Percentiles rank a stretch among this genome's conserved stretches.
Conservation (phyloP, 2,329 filamentous ascomycete genomes). For the Hymenoscyphus albidus region DNA sequence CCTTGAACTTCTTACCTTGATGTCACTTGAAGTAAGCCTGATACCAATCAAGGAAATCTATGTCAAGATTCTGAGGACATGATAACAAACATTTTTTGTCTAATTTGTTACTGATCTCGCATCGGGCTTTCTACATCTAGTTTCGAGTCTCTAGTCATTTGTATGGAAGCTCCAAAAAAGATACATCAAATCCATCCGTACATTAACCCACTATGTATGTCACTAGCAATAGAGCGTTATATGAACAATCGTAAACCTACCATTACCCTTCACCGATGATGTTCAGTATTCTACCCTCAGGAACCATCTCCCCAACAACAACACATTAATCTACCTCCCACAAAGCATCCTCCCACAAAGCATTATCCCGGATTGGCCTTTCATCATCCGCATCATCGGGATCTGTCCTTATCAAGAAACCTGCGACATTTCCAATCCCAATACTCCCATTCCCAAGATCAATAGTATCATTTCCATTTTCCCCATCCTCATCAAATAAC, state of each 20-base stretch:
- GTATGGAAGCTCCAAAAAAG: too few species aligned
- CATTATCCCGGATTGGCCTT: neutral
- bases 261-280: neutral
- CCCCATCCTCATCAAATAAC: neutral
- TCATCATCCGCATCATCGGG: neutral
- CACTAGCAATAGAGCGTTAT: neutral
- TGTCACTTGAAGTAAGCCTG: too few species aligned
- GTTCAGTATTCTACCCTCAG: neutral
- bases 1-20: too few species aligned
- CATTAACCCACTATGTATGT: neutral
- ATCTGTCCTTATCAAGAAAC: neutral
- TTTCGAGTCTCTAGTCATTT: neutral
- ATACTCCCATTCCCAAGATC: neutral
- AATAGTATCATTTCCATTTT: neutral
- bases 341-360: neutral
- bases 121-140: too few species aligned
- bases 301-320: neutral
- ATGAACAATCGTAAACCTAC: neutral
- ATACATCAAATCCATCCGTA: neutral
- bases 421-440: neutral
- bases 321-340: neutral
- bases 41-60: too few species aligned
- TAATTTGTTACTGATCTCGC: too few species aligned
- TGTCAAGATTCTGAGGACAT: too few species aligned
- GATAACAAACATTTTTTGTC: too few species aligned